Conservation (phyloP, 2,329 filamentous ascomycete genomes). For the Neonectria hederae region DNA sequence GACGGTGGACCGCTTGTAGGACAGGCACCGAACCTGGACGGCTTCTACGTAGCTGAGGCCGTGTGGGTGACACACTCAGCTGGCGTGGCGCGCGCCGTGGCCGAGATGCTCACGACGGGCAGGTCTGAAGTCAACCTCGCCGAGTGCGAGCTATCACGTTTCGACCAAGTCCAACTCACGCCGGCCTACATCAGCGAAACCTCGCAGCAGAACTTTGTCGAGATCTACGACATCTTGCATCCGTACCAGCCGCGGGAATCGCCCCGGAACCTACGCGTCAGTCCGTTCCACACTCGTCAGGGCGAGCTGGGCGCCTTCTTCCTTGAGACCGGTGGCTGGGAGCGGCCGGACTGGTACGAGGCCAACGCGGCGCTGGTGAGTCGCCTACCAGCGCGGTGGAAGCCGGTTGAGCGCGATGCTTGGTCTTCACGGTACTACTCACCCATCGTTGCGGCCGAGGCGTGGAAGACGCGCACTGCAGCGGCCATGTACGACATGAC, state of each 20-base stretch:
- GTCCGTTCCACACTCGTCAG: slow-evolving; percentile 66
- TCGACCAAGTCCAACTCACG: slow-evolving; percentile 68
- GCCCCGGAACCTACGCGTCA: slow-evolving; percentile 66
- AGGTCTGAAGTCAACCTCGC: slow-evolving; percentile 64
- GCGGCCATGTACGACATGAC: slow-evolving; percentile 72
- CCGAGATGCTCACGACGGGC: slow-evolving; percentile 66
- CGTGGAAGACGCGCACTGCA: slow-evolving; percentile 71
- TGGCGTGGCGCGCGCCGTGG: slow-evolving; percentile 68
- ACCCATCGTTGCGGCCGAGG: slow-evolving; percentile 67
- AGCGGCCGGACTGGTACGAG: slow-evolving; percentile 71
- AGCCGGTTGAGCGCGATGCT: slow-evolving; percentile 62
- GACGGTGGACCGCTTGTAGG: slow-evolving; percentile 70
- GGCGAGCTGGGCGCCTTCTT: slow-evolving; percentile 66
- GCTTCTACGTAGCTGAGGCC: slow-evolving; percentile 71
- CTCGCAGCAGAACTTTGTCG: slow-evolving; percentile 68
- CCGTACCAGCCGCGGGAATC: slow-evolving; percentile 66
- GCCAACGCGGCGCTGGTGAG: slow-evolving; percentile 62
- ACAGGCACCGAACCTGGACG: slow-evolving; percentile 65
- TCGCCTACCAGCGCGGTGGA: slow-evolving; percentile 63
- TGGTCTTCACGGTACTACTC: slow-evolving; percentile 69
- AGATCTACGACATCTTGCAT: slow-evolving; percentile 72
- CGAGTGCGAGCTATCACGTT: slow-evolving; percentile 68
- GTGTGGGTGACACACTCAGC: slow-evolving; percentile 75
- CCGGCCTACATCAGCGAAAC: slow-evolving; percentile 67
- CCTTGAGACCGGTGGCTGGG: slow-evolving; percentile 68